phyloP scores from a whole-genome alignment of 257 asterid species.

The Paulownia fortunei region DNA sequence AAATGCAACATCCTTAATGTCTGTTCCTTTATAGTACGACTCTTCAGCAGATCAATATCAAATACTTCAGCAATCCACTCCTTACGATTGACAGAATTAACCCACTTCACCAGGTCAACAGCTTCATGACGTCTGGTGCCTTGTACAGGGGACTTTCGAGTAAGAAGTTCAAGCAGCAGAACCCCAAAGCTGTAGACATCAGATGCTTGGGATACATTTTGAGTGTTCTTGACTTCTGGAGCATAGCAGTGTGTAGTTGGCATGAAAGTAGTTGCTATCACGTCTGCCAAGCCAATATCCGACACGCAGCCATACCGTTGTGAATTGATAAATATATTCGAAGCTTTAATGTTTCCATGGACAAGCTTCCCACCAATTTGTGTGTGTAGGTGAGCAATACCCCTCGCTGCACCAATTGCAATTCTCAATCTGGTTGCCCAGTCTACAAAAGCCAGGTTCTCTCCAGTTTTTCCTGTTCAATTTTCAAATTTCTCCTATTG shows the following conservation, averaged over 20 bases:
- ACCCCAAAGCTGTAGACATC: slow-evolving; percentile 27
- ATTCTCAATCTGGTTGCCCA: background rate
- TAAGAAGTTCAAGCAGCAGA: slow-evolving; percentile 22
- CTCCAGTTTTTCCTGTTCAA: background rate
- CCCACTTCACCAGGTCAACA: background rate
- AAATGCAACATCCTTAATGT: slow-evolving; percentile 6
- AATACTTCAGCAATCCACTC: background rate
- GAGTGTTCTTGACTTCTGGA: slow-evolving; percentile 19
- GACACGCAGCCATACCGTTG: background rate
- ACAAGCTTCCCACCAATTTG: slow-evolving; percentile 17
- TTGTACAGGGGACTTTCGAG: background rate
- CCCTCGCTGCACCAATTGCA: no score
- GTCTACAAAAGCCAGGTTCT: background rate
- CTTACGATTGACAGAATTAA: background rate
- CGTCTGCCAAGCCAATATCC: background rate
- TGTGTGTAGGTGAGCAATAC: background rate
- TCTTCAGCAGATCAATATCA: background rate
- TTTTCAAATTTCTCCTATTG: no score
- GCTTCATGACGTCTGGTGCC: background rate
- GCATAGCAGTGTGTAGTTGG: background rate
- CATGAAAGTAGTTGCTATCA: background rate
- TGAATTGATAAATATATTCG: background rate
- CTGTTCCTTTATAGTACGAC: background rate
- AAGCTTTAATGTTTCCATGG: slow-evolving; percentile 22
- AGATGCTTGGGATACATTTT: slow-evolving; percentile 7